Evolutionary conservation across 768 basidiomycete genomes (phyloP), one percentile per base, ranked within the genome.

Genomic region (Tulasnella sp.): DNA sequence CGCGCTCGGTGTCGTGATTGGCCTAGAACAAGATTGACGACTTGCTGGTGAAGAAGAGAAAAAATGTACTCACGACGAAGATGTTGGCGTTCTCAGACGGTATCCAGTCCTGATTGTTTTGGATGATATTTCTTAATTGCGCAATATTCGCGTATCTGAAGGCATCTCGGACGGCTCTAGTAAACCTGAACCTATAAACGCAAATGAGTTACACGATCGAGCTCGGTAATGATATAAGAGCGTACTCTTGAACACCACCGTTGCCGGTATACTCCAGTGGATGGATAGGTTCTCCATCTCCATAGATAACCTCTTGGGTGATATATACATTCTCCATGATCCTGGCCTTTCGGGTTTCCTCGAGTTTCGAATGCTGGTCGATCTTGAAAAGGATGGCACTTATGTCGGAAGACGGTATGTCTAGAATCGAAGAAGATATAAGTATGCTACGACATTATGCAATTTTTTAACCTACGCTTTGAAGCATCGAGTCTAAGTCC

Each of bases 401-500:
- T 28, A 82, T 69, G 59, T 80, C 78, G 0, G 52, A 58, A 0
- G 72, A 63, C 2, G 72, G 58, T 1, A 83, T 79, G 54, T 79
- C 79, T 81, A 37, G 20, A 48, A 27, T 19, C 28, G 29, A 34
- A 32, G 10, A 5, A 5, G 3, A 5, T 10, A 5, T 42, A 4
- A 42, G 49, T n/a, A 29, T 28, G 4, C 4, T 5, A 28, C 13
- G 13, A 19, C 16, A 15, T 7, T 40, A 4, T 9, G 37, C 27
- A 7, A 22, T 5, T 9, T 7, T 24, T 45, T 6, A 13, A 16
- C 54, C 20, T 16, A 58, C 57, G 57, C 40, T 52, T 53, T 3
- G 77, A 77, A 9, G 79, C 79, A 29, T 67, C 66, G 57, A 80
- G 78, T 31, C 72, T 67, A 68, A 81, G 80, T 1, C 74, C 77